Conservation (phyloP, 179 eudicot species). For the Spergularia azorica region DNA sequence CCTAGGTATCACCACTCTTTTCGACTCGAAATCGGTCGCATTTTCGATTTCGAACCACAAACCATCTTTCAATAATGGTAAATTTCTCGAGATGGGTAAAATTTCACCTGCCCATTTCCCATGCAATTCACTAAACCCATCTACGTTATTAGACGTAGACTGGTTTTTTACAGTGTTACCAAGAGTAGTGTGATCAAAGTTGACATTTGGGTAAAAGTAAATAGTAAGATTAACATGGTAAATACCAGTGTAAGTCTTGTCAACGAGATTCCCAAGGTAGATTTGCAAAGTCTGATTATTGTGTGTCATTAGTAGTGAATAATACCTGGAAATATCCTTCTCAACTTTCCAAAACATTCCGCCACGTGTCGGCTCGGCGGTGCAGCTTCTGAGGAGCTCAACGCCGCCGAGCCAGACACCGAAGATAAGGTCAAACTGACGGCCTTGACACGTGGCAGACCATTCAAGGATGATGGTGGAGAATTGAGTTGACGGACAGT, state of each 20-base stretch:
- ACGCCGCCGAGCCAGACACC: conserved; percentile 92
- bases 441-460: conserved; percentile 70
- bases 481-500: conserved; percentile 47
- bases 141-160: neutral
- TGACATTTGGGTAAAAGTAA: conserved; percentile 63
- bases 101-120: conserved; percentile 63
- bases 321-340: conserved; percentile 76
- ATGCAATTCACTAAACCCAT: neutral
- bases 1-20: conserved; percentile 54
- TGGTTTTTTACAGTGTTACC: neutral
- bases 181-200: neutral
- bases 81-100: conserved; percentile 67
- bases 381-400: conserved; percentile 88
- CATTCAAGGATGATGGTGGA: conserved; percentile 61
- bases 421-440: conserved; percentile 82
- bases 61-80: conserved; percentile 75
- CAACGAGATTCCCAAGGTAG: conserved; percentile 74
- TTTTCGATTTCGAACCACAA: conserved; percentile 83
- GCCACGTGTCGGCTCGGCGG: conserved; percentile 78
- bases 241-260: conserved; percentile 73
- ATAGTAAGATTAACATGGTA: conserved; percentile 76
- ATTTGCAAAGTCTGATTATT: conserved; percentile 69
- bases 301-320: conserved; percentile 42
- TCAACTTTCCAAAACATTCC: conserved; percentile 80
- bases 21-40: conserved; percentile 46